These are phyloP conservation scores for Leccinum rimulosum DNA, from an alignment of 768 basidiomycete genomes.

Conservation along the genomic window DNA sequence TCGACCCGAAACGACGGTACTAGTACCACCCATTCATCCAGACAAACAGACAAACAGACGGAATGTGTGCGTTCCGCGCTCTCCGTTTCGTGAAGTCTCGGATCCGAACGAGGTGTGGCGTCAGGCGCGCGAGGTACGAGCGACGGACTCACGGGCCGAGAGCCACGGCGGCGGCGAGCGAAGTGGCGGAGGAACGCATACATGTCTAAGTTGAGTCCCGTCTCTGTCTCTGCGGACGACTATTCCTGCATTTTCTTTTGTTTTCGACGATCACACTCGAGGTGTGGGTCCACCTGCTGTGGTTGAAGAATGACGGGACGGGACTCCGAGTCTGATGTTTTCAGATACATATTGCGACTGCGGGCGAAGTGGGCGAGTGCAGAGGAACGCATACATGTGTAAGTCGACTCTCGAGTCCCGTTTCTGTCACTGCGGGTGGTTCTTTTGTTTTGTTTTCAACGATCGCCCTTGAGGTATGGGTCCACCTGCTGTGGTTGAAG, in stretches of 20 bases:
- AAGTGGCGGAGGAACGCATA: too few relatives aligned
- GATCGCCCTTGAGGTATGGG: not conserved
- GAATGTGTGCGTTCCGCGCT: not conserved
- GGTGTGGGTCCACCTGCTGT: not conserved
- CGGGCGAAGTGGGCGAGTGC: too few relatives aligned
- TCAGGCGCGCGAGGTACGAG: too few relatives aligned
- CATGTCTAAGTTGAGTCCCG: not conserved
- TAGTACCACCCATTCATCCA: not conserved
- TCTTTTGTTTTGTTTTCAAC: not conserved
- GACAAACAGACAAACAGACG: not conserved
- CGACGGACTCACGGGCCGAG: too few relatives aligned
- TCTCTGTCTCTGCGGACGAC: too few relatives aligned
- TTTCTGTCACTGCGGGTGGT: too few relatives aligned
- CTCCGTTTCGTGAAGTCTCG: not conserved
- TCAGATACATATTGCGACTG: not conserved
- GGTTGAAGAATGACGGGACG: not conserved
- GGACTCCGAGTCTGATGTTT: not conserved
- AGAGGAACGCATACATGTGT: not conserved
- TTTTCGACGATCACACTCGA: not conserved
- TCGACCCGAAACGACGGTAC: not conserved
- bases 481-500: not conserved
- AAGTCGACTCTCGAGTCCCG: not conserved
- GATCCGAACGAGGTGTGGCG: not conserved
- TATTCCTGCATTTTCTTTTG: not conserved
- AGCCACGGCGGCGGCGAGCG: too few relatives aligned